Evolutionary conservation across 169 alveolate genomes (phyloP), one percentile per base, ranked within the genome.

Genomic region (Babesia bovis): DNA sequence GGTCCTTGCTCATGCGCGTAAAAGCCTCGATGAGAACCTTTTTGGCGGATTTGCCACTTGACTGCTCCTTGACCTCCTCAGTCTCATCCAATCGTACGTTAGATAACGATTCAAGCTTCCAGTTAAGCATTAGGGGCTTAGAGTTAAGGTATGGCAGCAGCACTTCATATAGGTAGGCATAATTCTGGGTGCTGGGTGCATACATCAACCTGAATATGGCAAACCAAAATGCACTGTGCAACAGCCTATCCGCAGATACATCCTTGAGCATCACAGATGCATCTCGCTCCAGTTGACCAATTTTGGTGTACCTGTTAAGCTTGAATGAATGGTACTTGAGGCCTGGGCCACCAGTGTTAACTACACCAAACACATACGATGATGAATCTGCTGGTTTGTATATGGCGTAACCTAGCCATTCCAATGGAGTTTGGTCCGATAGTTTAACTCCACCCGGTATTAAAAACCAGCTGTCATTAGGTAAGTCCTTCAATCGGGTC

Each of bases 211-310:
- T 72, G 76, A 83, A 90, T 44, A 90, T 59, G 55, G 91, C 74
- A 60, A 90, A 84, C 95, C 95, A 90, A 67, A 90, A 90, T 23
- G 94, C 66, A 17, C 91, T 78, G 71, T 90, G 93, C 25, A 90
- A 50, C 52, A 90, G 70, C 42, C 89, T 38, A 47, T 85, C 93
- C 26, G 91, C 53, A 21, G 45, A 47, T 32, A 90, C 85, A 68
- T 83, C 94, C 58, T 85, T 86, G 26, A 90, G 66, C 55, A 89
- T 83, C 19, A 90, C 32, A 44, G 77, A 60, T 26, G 92, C 74
- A 60, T 90, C 95, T 61, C 92, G 74, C 74, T 71, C 63, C 35
- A 90, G 21, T 6, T 63, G 47, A 12, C 92, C 92, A 58, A 86
- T 58, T 41, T 86, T 86, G 4, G 77, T 82, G 28, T 45, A 63